These are phyloP conservation scores for Posidonia australis DNA, from an alignment of 106 monocot genomes.

Conservation along the genomic window DNA sequence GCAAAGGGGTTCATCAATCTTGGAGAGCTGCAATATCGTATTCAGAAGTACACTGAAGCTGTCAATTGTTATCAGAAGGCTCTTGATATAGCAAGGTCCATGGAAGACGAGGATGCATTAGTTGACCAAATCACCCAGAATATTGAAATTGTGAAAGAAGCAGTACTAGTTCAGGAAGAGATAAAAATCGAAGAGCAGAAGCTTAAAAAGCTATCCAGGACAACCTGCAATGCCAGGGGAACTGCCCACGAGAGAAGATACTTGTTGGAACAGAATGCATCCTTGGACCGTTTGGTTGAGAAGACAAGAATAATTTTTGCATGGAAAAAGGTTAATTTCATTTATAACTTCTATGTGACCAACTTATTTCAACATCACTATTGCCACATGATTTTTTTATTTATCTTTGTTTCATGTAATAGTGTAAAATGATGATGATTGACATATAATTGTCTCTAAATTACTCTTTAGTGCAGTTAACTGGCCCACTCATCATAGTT, in stretches of 20 bases:
- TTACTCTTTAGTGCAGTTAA: no score
- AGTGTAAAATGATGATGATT: no score
- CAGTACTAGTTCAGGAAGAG: conserved; percentile 44
- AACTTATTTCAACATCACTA: background rate
- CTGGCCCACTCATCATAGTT: no score
- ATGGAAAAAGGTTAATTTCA: conserved; percentile 65
- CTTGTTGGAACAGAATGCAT: conserved; percentile 46
- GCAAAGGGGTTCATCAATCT: conserved; percentile 90
- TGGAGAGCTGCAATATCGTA: conserved; percentile 63
- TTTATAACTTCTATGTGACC: background rate
- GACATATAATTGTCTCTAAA: no score
- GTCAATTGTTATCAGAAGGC: conserved; percentile 76
- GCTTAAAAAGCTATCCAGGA: conserved; percentile 56
- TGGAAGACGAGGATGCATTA: conserved; percentile 84
- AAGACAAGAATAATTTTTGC: conserved; percentile 52
- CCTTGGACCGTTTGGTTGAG: conserved; percentile 64
- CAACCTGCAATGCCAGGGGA: conserved; percentile 42
- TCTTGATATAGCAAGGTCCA: conserved; percentile 41
- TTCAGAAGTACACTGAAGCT: conserved; percentile 80
- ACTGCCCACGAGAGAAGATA: conserved; percentile 65
- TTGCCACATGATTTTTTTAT: background rate
- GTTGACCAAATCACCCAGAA: conserved; percentile 67
- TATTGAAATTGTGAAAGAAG: conserved; percentile 61
- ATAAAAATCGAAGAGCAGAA: conserved; percentile 67
- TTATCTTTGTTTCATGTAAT: no score